phyloP scores from a whole-genome alignment of 176 grass and related monocot species.

The Aechmea fasciata region DNA sequence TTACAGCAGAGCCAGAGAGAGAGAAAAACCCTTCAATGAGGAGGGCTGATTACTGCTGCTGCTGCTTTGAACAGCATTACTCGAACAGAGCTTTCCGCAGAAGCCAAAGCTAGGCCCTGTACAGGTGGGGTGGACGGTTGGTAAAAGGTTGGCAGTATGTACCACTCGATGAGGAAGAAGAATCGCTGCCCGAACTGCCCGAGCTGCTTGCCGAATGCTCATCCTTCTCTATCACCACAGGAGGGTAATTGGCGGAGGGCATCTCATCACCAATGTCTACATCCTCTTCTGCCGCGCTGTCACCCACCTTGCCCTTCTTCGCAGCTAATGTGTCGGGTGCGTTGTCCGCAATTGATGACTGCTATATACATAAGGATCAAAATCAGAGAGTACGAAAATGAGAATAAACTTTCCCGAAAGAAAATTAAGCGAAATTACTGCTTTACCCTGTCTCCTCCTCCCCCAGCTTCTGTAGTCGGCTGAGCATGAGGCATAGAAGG shows the following conservation, averaged over 20 bases:
- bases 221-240: slow-evolving; percentile 72
- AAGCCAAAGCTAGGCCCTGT: too few species aligned
- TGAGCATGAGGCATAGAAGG: background rate
- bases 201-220: slow-evolving; percentile 40
- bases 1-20: too few species aligned
- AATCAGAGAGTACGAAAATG: background rate
- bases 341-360: background rate
- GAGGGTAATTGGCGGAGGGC: slow-evolving; percentile 54
- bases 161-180: slow-evolving; percentile 64
- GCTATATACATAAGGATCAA: background rate
- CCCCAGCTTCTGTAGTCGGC: background rate
- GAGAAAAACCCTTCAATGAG: too few species aligned
- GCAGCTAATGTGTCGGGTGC: slow-evolving; percentile 9
- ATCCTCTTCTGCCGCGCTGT: slow-evolving; percentile 60
- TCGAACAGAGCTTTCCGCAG: background rate
- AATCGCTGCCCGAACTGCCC: slow-evolving; percentile 48
- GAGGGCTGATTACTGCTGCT: background rate
- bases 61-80: background rate
- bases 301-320: slow-evolving; percentile 18
- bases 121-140: background rate
- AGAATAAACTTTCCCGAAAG: background rate
- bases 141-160: background rate
- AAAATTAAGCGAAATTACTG: background rate
- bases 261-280: slow-evolving; percentile 90
- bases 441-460: slow-evolving; percentile 2